phyloP scores from a whole-genome alignment of 805 yeast genomes.

The Blastobotrys robertii region DNA sequence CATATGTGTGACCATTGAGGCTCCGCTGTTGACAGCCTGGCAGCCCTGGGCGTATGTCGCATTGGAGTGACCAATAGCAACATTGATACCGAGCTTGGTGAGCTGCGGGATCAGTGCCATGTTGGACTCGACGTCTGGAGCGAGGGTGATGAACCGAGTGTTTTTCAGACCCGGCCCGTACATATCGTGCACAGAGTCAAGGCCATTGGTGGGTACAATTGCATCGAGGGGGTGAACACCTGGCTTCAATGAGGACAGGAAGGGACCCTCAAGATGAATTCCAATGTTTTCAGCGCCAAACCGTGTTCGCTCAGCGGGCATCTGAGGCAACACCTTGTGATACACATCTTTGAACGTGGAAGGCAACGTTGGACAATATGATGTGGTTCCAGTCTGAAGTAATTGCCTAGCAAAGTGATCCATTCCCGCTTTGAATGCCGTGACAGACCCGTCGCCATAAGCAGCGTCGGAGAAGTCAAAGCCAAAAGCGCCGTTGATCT shows the following conservation, averaged over 20 bases:
- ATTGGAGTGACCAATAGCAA: constrained; percentile 41
- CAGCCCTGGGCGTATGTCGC: constrained; percentile 28
- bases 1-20: constrained; percentile 50
- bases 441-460: constrained; percentile 24
- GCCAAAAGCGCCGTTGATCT: constrained; percentile 50
- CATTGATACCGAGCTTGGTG: constrained; percentile 27
- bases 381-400: constrained; percentile 44
- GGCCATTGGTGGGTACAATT: constrained; percentile 32
- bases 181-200: constrained; percentile 26
- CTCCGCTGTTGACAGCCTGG: constrained; percentile 41
- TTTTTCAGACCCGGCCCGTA: constrained; percentile 32
- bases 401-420: constrained; percentile 18
- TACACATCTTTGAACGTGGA: constrained; percentile 43
- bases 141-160: constrained; percentile 38
- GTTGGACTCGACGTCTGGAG: constrained; percentile 43
- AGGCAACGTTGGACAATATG: constrained; percentile 48
- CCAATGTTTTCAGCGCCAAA: constrained; percentile 32
- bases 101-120: constrained; percentile 34
- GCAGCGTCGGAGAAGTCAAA: constrained; percentile 38
- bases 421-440: constrained; percentile 16
- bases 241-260: constrained; percentile 38
- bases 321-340: constrained; percentile 36
- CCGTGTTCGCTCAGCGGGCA: constrained; percentile 28
- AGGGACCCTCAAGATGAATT: constrained; percentile 54
- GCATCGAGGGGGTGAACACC: constrained; percentile 46